Base-by-base conservation (phyloP, 2,329 filamentous ascomycete species). In the Colletotrichum sp. region DNA sequence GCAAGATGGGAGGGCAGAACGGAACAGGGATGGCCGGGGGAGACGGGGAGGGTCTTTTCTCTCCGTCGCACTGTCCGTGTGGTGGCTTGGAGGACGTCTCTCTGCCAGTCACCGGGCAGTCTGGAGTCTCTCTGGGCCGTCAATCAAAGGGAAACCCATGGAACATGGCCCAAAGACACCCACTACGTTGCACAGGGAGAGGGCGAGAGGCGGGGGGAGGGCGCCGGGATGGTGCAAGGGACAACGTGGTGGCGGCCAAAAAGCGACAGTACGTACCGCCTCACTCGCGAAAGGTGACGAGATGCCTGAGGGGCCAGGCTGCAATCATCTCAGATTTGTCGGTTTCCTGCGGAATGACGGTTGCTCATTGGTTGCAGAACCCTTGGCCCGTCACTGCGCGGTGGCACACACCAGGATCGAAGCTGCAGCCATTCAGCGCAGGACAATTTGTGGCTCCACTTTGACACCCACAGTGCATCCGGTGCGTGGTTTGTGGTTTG, bases 41-140 rank as follows among this genome's bases (percentile, higher is more conserved):
- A 16, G 36, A n/a, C n/a, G n/a, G n/a, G n/a, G n/a, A n/a, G n/a
- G n/a, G 34, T 48, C 62, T 65, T 65, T 65, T 65, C 62, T 64
- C 26, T 58, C 43, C 34, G 58, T 73, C 66, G 71, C 71, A 73
- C 66, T 73, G 71, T 73, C 68, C 69, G 62, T 66, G 55, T 67
- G 68, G 72, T 74, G 73, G 73, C 61, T 74, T 69, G 43, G n/a
- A 21, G n/a, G 43, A 48, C n/a, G 18, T 48, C 43, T 48, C 43
- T 48, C 43, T 48, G 43, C 18, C 43, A 48, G 43, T 48, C 43
- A 48, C 18, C 43, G 18, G 43, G 43, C 43, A 48, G 43, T 48
- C 43, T 48, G 43, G 43, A 48, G 43, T 48, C 36, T 65, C 38
- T 55, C 58, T 74, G 34, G 59, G 48, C 43, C 71, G 71, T 62